Evolutionary conservation across 2,329 filamentous ascomycete genomes (phyloP), one percentile per base, ranked within the genome.

Genomic region (Fusarium piperis): DNA sequence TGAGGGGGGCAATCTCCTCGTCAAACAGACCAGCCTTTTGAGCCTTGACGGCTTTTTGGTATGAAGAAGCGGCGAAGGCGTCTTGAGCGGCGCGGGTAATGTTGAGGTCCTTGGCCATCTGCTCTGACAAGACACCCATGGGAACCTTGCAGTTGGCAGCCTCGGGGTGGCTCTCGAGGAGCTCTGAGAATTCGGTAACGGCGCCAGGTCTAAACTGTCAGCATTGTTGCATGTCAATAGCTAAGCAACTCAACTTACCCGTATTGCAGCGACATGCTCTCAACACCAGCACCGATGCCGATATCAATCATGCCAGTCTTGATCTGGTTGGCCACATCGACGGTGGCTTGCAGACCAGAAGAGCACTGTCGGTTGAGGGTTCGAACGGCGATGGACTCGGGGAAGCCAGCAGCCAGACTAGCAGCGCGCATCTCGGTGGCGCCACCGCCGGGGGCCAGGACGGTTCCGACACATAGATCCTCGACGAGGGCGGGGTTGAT

Each of bases 341-440:
- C 92, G 79, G 94, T 94, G 26, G 96, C 95, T 83, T 98, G 94
- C 32, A 98, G 89, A 60, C 96, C 95, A 39, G 92, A 95, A 15
- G 93, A 97, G 86, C 96, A 99, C 85, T 98, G 95, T 78, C 96
- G 88, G 88, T 98, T 99, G 81, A 98, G 84, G 65, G 91, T 91
- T 84, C 93, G 94, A 64, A 97, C 93, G n/a, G 94, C 92, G 6
- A 94, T 90, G 18, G 90, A 88, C 77, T 93, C 92, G 46, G 96
- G 93, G 86, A 98, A 97, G 51, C 96, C 96, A 56, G 96, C 96
- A 8, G 94, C 94, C 64, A 98, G 87, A 61, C 92, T 92, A 36
- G 96, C 96, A 67, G 94, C 96, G 73, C 96, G 92, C 91, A 97
- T 98, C 85, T 98, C 96, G 52, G 96, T 98, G 23, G 96, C 96